Evolutionary conservation across 2,329 filamentous ascomycete genomes (phyloP), one percentile per base, ranked within the genome.

Genomic region (Fusarium lyarnte): DNA sequence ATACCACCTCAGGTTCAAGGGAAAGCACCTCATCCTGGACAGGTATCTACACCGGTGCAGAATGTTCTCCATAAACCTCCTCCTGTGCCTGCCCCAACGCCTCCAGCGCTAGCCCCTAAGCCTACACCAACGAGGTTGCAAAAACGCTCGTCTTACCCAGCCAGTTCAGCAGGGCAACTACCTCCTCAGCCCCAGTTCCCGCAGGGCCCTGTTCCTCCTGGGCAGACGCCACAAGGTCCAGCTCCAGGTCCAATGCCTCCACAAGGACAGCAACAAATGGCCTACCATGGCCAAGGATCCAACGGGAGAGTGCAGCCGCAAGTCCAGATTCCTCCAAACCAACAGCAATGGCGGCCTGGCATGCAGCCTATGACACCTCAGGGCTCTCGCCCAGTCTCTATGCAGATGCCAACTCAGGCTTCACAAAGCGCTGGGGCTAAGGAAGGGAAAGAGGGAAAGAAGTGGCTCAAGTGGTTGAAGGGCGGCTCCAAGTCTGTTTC

Each of bases 391-490:
- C 75, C 72, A 12, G 73, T 69, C 6, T 72, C 73, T 4, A 59
- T 74, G 23, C 76, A 75, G 8, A 58, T 72, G n/a, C 74, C 69
- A 4, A 47, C 70, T n/a, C 64, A 69, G 47, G 38, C 63, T 10
- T 45, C 58, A 8, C 62, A 69, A 11, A 75, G 72, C 36, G 70
- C 73, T 16, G 70, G 67, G 2, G 63, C 73, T 10, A 77, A 74
- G 38, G 74, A 77, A 43, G 71, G 71, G 17, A 74, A 74, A 17
- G 71, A 68, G 5, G 58, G 67, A 19, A 77, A 76, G 66, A 77
- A 72, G 58, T 77, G 76, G 76, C 43, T 77, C 45, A 77, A 77
- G 38, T 77, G 74, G 68, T 54, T 76, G 42, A 77, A 77, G 33
- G 74, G 73, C 11, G 73, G 76, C 10, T 64, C 64, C 27, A 77